Conservation (phyloP, 176 grass and related monocot genomes). For the Aegilops bicornis region DNA sequence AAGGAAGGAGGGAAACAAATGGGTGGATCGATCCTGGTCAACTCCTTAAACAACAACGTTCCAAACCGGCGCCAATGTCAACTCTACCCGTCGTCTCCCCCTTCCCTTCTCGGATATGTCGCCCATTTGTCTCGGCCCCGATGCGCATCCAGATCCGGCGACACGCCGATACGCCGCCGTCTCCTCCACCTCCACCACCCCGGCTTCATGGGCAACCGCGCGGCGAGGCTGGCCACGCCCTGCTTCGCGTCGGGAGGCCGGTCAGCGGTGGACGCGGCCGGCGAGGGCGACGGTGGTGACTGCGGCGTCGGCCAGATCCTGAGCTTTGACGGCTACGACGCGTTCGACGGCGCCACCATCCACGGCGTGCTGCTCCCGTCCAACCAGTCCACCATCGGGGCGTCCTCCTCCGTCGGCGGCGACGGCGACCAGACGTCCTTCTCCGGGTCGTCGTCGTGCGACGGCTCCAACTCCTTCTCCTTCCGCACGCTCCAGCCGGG, state of each 20-base stretch:
- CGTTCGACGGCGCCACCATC: conserved; percentile 63
- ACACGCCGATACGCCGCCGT: background rate
- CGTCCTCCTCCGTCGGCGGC: background rate
- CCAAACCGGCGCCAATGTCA: conserved; percentile 22
- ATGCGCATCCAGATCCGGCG: conserved; percentile 46
- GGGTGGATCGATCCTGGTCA: conserved; percentile 32
- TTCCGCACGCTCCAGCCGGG: conserved; percentile 67
- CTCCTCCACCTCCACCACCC: too few species aligned
- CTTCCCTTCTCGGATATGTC: background rate
- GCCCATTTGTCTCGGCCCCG: conserved; percentile 30
- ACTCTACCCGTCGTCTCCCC: conserved; percentile 2
- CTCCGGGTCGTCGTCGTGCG: conserved; percentile 53
- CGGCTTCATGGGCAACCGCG: conserved; percentile 42
- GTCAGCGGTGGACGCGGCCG: background rate
- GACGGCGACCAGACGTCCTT: too few species aligned
- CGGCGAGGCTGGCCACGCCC: conserved; percentile 32
- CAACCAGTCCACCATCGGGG: conserved; percentile 49
- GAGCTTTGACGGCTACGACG: conserved; percentile 34
- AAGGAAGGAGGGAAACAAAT: conserved; percentile 7
- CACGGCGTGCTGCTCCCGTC: conserved; percentile 73
- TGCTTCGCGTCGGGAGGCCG: conserved; percentile 27
- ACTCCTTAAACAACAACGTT: conserved; percentile 45
- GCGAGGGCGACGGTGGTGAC: background rate
- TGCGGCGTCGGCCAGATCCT: conserved; percentile 34
- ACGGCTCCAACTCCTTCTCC: conserved; percentile 86